Percentiles rank a stretch among this genome's conserved stretches.
Evolutionary conservation across 2,329 filamentous ascomycete species (phyloP).

Genomic region (Ramularia collo-cygni): DNA sequence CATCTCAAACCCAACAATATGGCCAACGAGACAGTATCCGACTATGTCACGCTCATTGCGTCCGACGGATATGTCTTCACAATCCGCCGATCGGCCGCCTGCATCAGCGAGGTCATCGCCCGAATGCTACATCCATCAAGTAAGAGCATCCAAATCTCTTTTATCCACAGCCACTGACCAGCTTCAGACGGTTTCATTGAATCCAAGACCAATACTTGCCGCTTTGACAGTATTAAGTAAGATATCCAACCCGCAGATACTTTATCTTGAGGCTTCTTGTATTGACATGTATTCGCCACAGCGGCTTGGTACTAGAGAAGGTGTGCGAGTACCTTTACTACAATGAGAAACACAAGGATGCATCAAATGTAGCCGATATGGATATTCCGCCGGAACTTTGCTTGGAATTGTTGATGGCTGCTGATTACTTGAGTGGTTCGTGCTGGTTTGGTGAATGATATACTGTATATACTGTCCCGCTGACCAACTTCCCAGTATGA

Average conservation of each 20-base stretch:
- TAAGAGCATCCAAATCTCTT: slow-evolving; percentile 32
- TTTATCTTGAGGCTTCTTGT: neutral
- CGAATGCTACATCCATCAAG: slow-evolving; percentile 66
- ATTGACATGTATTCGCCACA: slow-evolving; percentile 30
- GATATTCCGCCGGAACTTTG: slow-evolving; percentile 73
- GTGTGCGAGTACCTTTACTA: slow-evolving; percentile 80
- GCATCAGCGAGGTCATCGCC: slow-evolving; percentile 64
- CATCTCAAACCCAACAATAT: too few species aligned
- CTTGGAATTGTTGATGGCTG: slow-evolving; percentile 68
- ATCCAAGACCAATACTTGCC: slow-evolving; percentile 56
- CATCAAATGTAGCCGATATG: slow-evolving; percentile 70
- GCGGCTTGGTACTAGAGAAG: slow-evolving; percentile 68
- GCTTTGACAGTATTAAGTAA: slow-evolving; percentile 69
- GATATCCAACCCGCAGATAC: slow-evolving; percentile 21
- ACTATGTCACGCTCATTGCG: slow-evolving; percentile 72
- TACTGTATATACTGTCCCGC: too few species aligned
- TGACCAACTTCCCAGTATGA: too few species aligned
- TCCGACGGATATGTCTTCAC: slow-evolving; percentile 72
- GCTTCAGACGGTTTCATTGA: slow-evolving; percentile 57
- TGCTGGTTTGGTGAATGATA: too few species aligned
- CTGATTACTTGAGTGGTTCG: slow-evolving; percentile 65
- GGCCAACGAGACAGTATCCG: slow-evolving; percentile 34
- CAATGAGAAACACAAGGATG: slow-evolving; percentile 65
- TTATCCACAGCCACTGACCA: slow-evolving; percentile 7
- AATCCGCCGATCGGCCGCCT: slow-evolving; percentile 62